phyloP scores from a whole-genome alignment of 2,329 filamentous ascomycete genomes.

The Penicillium sp. region DNA sequence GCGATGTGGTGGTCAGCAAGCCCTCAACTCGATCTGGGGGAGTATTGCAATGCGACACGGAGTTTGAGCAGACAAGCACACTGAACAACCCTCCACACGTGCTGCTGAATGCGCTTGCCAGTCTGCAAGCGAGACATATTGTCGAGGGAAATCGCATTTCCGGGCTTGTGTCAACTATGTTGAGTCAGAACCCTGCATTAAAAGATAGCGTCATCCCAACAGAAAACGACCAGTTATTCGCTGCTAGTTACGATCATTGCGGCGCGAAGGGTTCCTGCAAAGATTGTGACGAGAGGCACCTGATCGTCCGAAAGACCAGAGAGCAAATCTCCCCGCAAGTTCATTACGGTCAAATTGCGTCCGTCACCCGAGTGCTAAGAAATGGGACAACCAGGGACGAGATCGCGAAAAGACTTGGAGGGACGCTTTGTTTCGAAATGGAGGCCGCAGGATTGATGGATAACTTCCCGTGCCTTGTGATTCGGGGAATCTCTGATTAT shows the following conservation, averaged over 20 bases:
- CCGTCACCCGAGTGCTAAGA: background rate
- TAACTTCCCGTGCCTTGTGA: slow-evolving; percentile 8
- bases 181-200: background rate
- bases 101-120: slow-evolving; percentile 1
- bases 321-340: background rate
- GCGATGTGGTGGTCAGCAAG: slow-evolving; percentile 35
- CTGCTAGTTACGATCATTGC: background rate
- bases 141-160: background rate
- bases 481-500: slow-evolving; percentile 6
- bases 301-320: background rate
- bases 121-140: background rate
- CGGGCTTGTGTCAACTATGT: background rate
- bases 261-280: background rate
- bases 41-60: slow-evolving; percentile 31
- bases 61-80: background rate
- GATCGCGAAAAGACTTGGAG: background rate
- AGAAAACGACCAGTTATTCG: background rate
- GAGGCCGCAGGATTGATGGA: slow-evolving; percentile 8
- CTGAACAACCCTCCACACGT: slow-evolving; percentile 3
- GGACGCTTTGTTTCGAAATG: slow-evolving; percentile 8
- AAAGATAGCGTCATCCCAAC: background rate
- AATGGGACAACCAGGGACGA: slow-evolving; percentile 4
- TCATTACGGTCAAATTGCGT: slow-evolving; percentile 10
- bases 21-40: slow-evolving; percentile 21
- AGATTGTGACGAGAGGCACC: background rate